phyloP scores from a whole-genome alignment of 495 filamentous ascomycete genomes.

The Talaromyces adpressus region DNA sequence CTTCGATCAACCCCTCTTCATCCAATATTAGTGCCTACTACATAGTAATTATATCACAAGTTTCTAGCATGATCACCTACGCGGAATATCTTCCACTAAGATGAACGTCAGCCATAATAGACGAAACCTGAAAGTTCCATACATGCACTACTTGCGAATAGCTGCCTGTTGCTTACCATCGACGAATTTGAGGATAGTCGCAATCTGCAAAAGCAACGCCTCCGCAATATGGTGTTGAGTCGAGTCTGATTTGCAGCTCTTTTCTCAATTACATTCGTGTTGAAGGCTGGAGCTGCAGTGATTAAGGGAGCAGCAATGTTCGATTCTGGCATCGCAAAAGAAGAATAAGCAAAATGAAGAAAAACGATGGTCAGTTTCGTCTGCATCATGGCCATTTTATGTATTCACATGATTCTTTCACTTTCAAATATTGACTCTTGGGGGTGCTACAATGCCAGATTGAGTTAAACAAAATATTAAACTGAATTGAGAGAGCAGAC shows the following conservation, averaged over 20 bases:
- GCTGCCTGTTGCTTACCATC: background rate
- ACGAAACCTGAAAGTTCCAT: too few relatives aligned
- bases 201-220: background rate
- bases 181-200: background rate
- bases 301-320: background rate
- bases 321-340: background rate
- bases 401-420: background rate
- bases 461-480: background rate
- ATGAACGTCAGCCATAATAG: too few relatives aligned
- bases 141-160: too few relatives aligned
- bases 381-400: background rate
- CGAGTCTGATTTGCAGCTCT: conserved; percentile 1
- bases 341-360: background rate
- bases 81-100: too few relatives aligned
- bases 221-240: background rate
- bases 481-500: background rate
- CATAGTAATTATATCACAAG: too few relatives aligned
- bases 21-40: too few relatives aligned
- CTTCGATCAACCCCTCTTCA: too few relatives aligned
- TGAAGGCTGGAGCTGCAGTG: background rate
- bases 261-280: background rate
- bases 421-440: background rate
- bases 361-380: background rate
- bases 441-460: background rate
- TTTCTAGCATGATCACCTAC: too few relatives aligned